Conservation (phyloP, 371 early-diverging fungal species). For the Rhizopus delemar region DNA sequence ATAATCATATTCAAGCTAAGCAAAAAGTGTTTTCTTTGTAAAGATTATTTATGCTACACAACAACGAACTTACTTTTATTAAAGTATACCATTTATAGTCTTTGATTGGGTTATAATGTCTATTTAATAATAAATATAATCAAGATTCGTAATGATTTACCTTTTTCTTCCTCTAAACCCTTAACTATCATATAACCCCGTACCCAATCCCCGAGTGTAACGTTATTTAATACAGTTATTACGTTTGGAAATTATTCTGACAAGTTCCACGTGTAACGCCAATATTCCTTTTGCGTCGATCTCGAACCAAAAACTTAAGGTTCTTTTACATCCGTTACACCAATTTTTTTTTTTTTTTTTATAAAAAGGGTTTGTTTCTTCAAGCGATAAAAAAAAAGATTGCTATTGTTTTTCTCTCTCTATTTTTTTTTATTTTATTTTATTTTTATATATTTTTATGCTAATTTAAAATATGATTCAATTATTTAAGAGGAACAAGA, state of each 20-base stretch:
- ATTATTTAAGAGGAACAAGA: not conserved
- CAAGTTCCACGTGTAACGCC: conserved; percentile 15
- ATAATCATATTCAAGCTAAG: not conserved
- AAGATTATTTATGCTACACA: not conserved
- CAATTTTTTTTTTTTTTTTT: conserved; percentile 24
- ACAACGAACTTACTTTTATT: not conserved
- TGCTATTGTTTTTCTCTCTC: conserved; percentile 8
- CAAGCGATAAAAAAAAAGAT: not conserved
- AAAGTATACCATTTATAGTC: too few species aligned
- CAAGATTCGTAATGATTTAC: too few species aligned
- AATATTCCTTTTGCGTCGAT: conserved; percentile 15
- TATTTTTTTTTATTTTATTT: conserved; percentile 12
- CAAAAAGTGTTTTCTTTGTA: conserved; percentile 8
- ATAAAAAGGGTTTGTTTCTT: conserved; percentile 10
- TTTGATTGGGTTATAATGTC: too few species aligned
- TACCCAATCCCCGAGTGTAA: conserved; percentile 10
- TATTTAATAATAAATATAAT: too few species aligned
- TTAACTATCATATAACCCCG: not conserved
- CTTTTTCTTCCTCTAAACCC: not conserved
- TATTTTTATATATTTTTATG: conserved; percentile 3
- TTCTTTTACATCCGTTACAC: conserved; percentile 26
- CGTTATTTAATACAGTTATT: conserved; percentile 3
- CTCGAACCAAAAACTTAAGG: conserved; percentile 12
- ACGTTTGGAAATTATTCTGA: conserved; percentile 8
- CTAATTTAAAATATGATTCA: not conserved